A percentile compares a stretch with the other conserved stretches of the same genome.
Conservation (phyloP, 805 yeast genomes). For the Candida easanensis region DNA sequence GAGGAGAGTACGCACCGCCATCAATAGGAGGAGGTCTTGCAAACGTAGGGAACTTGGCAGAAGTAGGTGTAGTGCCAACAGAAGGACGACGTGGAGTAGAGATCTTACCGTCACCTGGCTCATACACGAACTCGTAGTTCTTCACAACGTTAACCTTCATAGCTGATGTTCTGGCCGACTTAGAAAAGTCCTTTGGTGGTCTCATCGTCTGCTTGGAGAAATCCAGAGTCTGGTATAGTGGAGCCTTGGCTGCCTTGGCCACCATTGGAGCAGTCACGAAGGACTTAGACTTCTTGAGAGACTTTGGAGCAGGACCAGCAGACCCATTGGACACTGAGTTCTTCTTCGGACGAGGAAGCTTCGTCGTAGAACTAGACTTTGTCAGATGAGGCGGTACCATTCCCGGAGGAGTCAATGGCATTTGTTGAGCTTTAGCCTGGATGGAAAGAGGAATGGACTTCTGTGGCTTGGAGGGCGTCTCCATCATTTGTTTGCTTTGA, state of each 20-base stretch:
- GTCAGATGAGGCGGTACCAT: conserved; percentile 12
- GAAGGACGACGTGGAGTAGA: conserved; percentile 21
- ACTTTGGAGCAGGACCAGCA: conserved; percentile 4
- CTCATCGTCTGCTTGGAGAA: conserved; percentile 19
- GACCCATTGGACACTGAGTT: conserved; percentile 13
- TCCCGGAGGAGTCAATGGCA: conserved; percentile 15
- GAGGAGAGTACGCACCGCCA: conserved; percentile 19
- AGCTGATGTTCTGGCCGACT: background rate
- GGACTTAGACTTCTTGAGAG: conserved; percentile 26
- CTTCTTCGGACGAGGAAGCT: conserved; percentile 23
- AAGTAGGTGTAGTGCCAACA: conserved; percentile 19
- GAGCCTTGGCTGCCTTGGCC: conserved; percentile 3
- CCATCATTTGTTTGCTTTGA: conserved; percentile 17
- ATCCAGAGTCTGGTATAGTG: conserved; percentile 26
- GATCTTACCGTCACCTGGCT: conserved; percentile 17
- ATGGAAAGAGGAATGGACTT: background rate
- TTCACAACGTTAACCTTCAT: conserved; percentile 16
- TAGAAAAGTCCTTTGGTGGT: background rate
- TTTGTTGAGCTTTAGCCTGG: background rate
- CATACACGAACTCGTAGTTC: conserved; percentile 27
- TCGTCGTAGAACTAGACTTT: conserved; percentile 24
- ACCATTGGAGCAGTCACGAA: conserved; percentile 12
- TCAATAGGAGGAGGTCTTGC: conserved; percentile 27
- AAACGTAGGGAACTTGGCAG: conserved; percentile 16
- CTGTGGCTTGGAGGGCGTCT: background rate